Conservation (phyloP, 768 basidiomycete species). For the Panus rudis region DNA sequence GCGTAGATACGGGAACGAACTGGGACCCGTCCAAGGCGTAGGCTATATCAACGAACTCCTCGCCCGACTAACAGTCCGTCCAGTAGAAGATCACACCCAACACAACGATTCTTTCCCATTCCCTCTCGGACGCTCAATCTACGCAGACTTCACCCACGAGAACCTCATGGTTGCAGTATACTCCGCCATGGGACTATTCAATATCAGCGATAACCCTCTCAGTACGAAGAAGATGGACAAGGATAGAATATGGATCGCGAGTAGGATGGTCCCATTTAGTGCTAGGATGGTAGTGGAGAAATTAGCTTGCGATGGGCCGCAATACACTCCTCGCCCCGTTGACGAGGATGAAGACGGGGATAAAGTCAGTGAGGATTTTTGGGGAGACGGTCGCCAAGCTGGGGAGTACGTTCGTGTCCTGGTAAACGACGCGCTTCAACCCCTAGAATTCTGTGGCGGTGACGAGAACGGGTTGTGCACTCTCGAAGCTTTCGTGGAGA, state of each 20-base stretch:
- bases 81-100: slow-evolving; percentile 63
- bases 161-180: slow-evolving; percentile 80
- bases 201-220: slow-evolving; percentile 15
- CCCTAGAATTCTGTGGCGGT: slow-evolving; percentile 53
- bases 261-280: slow-evolving; percentile 66
- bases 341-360: slow-evolving; percentile 12
- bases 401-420: slow-evolving; percentile 59
- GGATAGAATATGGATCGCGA: slow-evolving; percentile 41
- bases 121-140: slow-evolving; percentile 58
- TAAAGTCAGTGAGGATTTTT: too few relatives aligned
- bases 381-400: background rate
- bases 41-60: slow-evolving; percentile 86
- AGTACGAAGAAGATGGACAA: slow-evolving; percentile 17
- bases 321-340: too few relatives aligned
- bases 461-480: slow-evolving; percentile 50
- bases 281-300: slow-evolving; percentile 70
- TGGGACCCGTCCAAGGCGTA: slow-evolving; percentile 76
- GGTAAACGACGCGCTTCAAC: slow-evolving; percentile 68
- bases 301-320: slow-evolving; percentile 38
- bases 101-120: slow-evolving; percentile 78
- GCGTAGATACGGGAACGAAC: slow-evolving; percentile 54
- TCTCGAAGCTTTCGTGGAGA: slow-evolving; percentile 58
- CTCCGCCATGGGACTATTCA: slow-evolving; percentile 44
- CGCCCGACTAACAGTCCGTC: slow-evolving; percentile 59
- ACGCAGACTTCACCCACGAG: slow-evolving; percentile 82